Evolutionary conservation across 2,329 filamentous ascomycete species (phyloP).

Genomic region (Xylariaceae sp.): DNA sequence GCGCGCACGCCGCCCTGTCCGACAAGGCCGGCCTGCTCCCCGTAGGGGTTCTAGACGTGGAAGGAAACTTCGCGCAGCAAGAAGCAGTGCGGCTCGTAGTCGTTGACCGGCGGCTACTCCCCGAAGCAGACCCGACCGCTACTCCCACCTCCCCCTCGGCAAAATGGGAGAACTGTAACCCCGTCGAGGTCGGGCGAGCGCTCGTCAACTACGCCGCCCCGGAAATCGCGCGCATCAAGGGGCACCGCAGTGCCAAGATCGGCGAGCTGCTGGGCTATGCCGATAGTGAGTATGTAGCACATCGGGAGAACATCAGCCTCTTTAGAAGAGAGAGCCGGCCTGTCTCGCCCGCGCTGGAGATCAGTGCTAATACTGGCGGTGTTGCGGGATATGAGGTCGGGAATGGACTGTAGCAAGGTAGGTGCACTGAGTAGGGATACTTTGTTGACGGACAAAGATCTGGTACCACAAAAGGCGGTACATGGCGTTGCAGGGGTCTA

Average conservation of each 20-base stretch:
- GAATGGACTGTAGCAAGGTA: not conserved
- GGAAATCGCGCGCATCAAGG: constrained; percentile 85
- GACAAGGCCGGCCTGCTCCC: constrained; percentile 88
- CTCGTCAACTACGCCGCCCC: constrained; percentile 90
- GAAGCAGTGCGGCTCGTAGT: constrained; percentile 89
- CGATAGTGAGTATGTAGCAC: constrained; percentile 91
- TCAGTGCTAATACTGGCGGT: constrained; percentile 26
- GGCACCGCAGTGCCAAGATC: constrained; percentile 83
- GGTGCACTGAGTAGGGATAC: too few species aligned
- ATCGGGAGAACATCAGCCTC: constrained; percentile 86
- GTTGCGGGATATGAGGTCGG: constrained; percentile 32
- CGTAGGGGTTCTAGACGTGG: constrained; percentile 88
- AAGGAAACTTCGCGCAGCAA: constrained; percentile 87
- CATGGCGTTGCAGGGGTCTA: not conserved
- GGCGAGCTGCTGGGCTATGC: constrained; percentile 82
- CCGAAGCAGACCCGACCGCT: not conserved
- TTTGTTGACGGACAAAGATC: not conserved
- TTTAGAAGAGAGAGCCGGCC: constrained; percentile 61
- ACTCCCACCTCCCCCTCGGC: constrained; percentile 1
- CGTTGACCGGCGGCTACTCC: constrained; percentile 61
- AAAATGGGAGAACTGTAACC: constrained; percentile 24
- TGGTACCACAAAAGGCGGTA: too few species aligned
- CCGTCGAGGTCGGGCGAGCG: constrained; percentile 80
- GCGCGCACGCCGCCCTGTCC: constrained; percentile 79
- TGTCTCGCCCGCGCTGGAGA: constrained; percentile 51